Evolutionary conservation across 768 basidiomycete species (phyloP).

Genomic region (Suillus clintonianus): DNA sequence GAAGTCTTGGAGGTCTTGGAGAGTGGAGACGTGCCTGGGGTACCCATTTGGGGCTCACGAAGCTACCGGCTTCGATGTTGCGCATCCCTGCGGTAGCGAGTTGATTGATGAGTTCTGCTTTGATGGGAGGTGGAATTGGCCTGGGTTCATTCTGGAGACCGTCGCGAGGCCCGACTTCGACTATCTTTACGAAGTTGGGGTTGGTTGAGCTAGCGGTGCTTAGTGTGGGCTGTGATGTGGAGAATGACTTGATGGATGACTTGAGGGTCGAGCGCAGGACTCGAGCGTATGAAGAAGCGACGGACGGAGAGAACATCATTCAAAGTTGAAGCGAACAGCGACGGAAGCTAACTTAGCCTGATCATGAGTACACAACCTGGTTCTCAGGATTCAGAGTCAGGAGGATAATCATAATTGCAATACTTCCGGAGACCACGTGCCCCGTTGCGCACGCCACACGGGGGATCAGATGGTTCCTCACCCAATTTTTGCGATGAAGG

Average conservation of each 20-base stretch:
- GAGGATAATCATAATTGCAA: not conserved
- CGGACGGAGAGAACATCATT: not conserved
- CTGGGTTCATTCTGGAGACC: constrained; percentile 89
- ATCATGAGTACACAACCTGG: too few species aligned
- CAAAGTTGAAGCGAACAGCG: not conserved
- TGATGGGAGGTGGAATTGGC: constrained; percentile 68
- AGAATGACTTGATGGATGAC: not conserved
- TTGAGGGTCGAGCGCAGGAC: not conserved
- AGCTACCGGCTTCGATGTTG: constrained; percentile 83
- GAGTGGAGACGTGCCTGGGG: constrained; percentile 63
- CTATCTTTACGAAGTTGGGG: constrained; percentile 45
- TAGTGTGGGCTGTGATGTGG: not conserved
- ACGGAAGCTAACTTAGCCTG: not conserved
- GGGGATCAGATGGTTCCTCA: too few species aligned
- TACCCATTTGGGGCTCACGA: constrained; percentile 92
- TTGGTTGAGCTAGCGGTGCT: not conserved
- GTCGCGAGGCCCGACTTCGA: constrained; percentile 91
- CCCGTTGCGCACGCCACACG: too few species aligned
- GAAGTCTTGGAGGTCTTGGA: not conserved
- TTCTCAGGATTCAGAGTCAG: not conserved
- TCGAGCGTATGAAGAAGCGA: not conserved
- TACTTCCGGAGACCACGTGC: not conserved
- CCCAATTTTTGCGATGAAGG: too few species aligned
- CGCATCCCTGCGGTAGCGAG: constrained; percentile 67
- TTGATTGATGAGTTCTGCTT: constrained; percentile 78